Percentiles rank a stretch among this genome's conserved stretches.
Evolutionary conservation across 2,329 filamentous ascomycete genomes (phyloP).

Genomic region (Lachnellula subtilissima): DNA sequence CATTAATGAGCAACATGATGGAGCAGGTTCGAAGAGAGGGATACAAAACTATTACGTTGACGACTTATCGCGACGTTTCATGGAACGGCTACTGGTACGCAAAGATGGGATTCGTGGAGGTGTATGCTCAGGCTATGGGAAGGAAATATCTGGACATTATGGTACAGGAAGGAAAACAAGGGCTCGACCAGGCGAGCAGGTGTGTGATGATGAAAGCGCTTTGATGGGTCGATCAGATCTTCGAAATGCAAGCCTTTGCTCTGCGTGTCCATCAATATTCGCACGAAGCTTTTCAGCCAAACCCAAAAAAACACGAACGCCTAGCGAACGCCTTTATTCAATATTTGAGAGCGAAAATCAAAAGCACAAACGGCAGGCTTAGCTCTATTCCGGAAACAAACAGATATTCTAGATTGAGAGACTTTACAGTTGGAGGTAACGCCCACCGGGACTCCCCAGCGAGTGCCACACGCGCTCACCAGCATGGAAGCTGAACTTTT

Average conservation of each 20-base stretch:
- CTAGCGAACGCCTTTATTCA: background rate
- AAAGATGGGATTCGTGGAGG: conserved; percentile 25
- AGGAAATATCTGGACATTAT: conserved; percentile 22
- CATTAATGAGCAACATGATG: conserved; percentile 26
- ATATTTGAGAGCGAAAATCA: too few relatives aligned
- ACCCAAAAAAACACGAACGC: background rate
- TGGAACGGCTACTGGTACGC: conserved; percentile 31
- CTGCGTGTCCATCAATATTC: background rate
- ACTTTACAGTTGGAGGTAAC: background rate
- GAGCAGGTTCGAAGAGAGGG: conserved; percentile 23
- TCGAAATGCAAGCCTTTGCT: background rate
- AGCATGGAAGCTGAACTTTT: background rate
- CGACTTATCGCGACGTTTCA: conserved; percentile 26
- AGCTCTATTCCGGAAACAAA: background rate
- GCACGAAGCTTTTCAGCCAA: background rate
- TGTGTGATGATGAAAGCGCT: conserved; percentile 27
- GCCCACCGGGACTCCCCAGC: background rate
- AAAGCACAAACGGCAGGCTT: too few relatives aligned
- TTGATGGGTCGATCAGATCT: conserved; percentile 2
- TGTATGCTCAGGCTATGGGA: conserved; percentile 22
- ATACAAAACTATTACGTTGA: conserved; percentile 26
- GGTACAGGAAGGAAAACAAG: conserved; percentile 22
- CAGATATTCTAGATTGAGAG: background rate
- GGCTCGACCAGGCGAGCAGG: conserved; percentile 22
- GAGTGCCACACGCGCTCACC: background rate